A percentile compares a stretch with the other conserved stretches of the same genome.
phyloP scores from a whole-genome alignment of 192 early-diverging fungal species.

The Backusella australiensis region DNA sequence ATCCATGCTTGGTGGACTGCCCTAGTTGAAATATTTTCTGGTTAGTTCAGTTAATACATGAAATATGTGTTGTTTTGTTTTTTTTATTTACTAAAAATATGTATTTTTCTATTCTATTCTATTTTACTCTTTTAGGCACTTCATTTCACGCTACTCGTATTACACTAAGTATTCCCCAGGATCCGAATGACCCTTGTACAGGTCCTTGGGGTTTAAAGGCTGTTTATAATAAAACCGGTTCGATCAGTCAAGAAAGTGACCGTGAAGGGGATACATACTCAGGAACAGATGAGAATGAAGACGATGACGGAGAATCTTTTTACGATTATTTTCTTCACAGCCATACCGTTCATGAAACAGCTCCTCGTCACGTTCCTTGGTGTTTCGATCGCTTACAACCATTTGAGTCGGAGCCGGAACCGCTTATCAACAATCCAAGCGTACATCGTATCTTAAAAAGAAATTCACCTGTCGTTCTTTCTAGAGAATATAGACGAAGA shows the following conservation, averaged over 20 bases:
- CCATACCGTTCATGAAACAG: conserved; percentile 32
- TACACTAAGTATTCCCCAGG: conserved; percentile 40
- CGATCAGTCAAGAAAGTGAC: conserved; percentile 2
- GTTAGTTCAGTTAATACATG: background rate
- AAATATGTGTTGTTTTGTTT: background rate
- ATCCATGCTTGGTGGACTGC: conserved; percentile 40
- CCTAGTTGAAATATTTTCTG: conserved; percentile 34
- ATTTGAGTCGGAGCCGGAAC: conserved; percentile 49
- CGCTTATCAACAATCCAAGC: conserved; percentile 41
- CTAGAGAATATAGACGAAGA: conserved; percentile 43
- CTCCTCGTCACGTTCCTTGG: conserved; percentile 32
- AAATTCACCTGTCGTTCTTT: conserved; percentile 44
- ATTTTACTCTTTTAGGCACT: background rate
- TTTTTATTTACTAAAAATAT: background rate
- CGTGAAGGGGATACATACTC: background rate
- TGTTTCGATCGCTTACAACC: conserved; percentile 51
- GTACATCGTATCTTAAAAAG: conserved; percentile 44
- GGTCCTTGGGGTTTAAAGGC: conserved; percentile 43
- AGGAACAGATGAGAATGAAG: conserved; percentile 1
- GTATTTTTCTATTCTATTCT: background rate
- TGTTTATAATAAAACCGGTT: conserved; percentile 19
- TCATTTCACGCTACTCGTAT: conserved; percentile 39
- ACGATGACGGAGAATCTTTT: background rate
- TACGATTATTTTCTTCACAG: conserved; percentile 20
- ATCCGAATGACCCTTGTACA: conserved; percentile 36